Base-by-base conservation (phyloP, 305 asterid genomes). In the Stenogyne calaminthoides region DNA sequence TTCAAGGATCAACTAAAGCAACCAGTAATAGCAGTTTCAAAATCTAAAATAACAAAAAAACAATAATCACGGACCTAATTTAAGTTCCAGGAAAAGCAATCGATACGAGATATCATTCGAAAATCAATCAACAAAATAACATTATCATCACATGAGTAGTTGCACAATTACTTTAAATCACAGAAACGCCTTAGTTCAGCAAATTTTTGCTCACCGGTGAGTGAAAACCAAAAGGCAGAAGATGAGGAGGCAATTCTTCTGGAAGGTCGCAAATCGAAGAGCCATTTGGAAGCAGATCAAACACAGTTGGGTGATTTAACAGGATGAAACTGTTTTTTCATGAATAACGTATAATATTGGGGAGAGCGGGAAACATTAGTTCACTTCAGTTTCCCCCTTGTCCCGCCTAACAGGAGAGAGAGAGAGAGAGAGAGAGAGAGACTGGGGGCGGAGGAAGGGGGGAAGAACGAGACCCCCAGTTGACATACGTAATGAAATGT, bases 181-280 rank as follows among this genome's bases (percentile, higher is more conserved):
- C 7, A 19, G 8, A 7, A 80, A 81, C 59, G 2, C 19, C 70
- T 20, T 11, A 27, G 51, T 11, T 69, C 19, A 70, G 74, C 64
- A 76, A 51, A 16, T 20, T 8, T 66, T 56, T 3, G 82, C 84
- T 78, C 57, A 87, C 91, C 88, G 64, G 82, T 52, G 69, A 65
- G 56, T 63, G 52, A 80, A 63, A 70, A 81, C 56, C 57, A 84
- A 14, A 69, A 87, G 76, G 85, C 80, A 80, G 67, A 81, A 52
- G 61, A n/a, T n/a, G n/a, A 81, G 7, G 55, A 80, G 32, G 64
- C 78, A 55, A 22, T 29, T 76, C 47, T 51, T 76, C n/a, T 47
- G 22, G 71, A 74, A 69, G 0, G 37, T n/a, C 62, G 74, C 59
- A 62, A 77, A 63, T 12, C 58, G 76, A 42, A 15, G 63, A 32